Conservation (phyloP, 2,329 filamentous ascomycete species). For the Annulohypoxylon truncatum region DNA sequence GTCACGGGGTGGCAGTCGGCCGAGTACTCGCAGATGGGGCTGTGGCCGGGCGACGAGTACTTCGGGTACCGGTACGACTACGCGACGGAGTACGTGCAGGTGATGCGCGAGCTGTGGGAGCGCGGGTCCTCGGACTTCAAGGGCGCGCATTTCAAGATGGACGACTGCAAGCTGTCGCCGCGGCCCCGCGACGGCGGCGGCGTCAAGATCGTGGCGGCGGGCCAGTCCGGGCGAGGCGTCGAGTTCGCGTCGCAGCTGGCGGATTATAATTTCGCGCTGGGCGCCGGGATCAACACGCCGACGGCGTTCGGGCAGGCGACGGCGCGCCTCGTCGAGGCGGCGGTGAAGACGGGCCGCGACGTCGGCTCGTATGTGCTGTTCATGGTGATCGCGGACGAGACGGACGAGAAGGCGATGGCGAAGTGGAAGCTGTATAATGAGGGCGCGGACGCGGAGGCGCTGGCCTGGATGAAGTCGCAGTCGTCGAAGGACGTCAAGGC, state of each 20-base stretch:
- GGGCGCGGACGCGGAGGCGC: slow-evolving; percentile 48
- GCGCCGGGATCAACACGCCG: slow-evolving; percentile 49
- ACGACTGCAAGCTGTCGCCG: slow-evolving; percentile 50
- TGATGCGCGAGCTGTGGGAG: slow-evolving; percentile 51
- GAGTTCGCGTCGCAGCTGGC: slow-evolving; percentile 50
- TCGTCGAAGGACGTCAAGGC: slow-evolving; percentile 49
- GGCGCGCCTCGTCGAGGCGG: slow-evolving; percentile 47
- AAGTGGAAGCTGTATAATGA: slow-evolving; percentile 51
- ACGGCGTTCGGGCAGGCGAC: slow-evolving; percentile 44
- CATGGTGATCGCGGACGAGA: slow-evolving; percentile 51
- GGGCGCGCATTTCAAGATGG: slow-evolving; percentile 51
- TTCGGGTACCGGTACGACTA: slow-evolving; percentile 51
- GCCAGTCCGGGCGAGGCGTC: slow-evolving; percentile 50
- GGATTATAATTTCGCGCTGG: slow-evolving; percentile 51
- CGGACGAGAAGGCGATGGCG: slow-evolving; percentile 46
- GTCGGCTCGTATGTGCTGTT: slow-evolving; percentile 52
- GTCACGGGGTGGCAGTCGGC: slow-evolving; percentile 52
- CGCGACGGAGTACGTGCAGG: slow-evolving; percentile 50
- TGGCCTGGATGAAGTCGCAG: slow-evolving; percentile 50
- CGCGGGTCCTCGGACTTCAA: slow-evolving; percentile 50
- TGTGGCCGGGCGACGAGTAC: slow-evolving; percentile 49
- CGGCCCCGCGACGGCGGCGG: slow-evolving; percentile 33
- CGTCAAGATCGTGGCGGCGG: slow-evolving; percentile 50
- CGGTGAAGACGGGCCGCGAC: slow-evolving; percentile 45
- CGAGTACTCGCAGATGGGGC: slow-evolving; percentile 51